Evolutionary conservation across 768 basidiomycete species (phyloP), one percentile per base, ranked within the genome.

Genomic region (Kwoniella dejecticola): DNA sequence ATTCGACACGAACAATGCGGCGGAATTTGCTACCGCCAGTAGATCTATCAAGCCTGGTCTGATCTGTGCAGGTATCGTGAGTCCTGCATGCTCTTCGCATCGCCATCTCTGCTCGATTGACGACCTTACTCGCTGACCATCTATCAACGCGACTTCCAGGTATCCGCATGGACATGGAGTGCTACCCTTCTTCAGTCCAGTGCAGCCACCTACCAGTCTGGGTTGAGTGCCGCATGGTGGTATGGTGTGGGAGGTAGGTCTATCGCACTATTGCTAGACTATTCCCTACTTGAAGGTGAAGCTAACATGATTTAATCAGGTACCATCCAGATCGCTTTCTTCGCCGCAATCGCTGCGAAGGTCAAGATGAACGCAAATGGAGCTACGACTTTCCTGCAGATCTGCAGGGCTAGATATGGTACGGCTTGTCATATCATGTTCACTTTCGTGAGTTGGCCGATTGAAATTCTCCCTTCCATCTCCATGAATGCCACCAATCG

Each of bases 311-410:
- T 36, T 36, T 15, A 15, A 13, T 23, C 19, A 58, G 57, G 63
- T 12, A 85, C 84, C 0, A 83, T 84, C 21, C 84, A 85, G 68
- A 81, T 85, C 19, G 80, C 80, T 4, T 80, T 85, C 58, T 85
- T 85, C 57, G 82, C 77, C 31, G 65, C 71, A 5, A 61, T 77
- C 24, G 80, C 80, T 21, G 75, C 74, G 56, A 78, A 78, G 67
- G 82, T 86, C 11, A 87, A 86, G 72, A 82, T 82, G 80, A 85
- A 85, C 50, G 85, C 85, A 0, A 84, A 84, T 30, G 82, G 82
- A 15, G 84, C 84, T 0, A 83, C 83, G 64, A 87, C 85, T 0
- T 86, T 84, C 66, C 76, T 85, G 24, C 84, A 87, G 79, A 84
- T 86, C 31, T 83, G 84, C 31, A 60, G 47, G 24, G 67, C 64